Percentiles rank a stretch among this genome's conserved stretches.
phyloP scores from a whole-genome alignment of 1,139 yeast species.

The Suhomyces bolitotheri region DNA sequence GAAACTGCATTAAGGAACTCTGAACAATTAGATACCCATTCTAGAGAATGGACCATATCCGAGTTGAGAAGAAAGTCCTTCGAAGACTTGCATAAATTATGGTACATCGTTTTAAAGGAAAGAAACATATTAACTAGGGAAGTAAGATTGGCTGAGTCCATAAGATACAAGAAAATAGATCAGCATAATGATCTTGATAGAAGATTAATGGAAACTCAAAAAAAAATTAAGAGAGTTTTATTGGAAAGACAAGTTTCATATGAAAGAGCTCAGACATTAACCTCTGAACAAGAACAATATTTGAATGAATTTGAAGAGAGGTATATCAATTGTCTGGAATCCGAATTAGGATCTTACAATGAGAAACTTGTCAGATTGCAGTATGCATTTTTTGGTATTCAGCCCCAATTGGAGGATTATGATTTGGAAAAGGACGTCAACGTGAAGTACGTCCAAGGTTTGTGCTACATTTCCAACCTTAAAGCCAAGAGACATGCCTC shows the following conservation, averaged over 20 bases:
- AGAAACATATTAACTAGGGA: slow-evolving; percentile 81
- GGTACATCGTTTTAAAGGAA: slow-evolving; percentile 87
- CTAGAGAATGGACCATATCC: slow-evolving; percentile 84
- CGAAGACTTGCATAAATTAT: slow-evolving; percentile 85
- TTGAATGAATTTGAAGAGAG: slow-evolving; percentile 56
- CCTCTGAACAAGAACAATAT: slow-evolving; percentile 47
- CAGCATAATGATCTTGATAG: slow-evolving; percentile 35
- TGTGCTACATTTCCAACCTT: slow-evolving; percentile 64
- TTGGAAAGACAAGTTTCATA: slow-evolving; percentile 81
- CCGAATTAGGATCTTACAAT: slow-evolving; percentile 60
- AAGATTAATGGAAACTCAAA: slow-evolving; percentile 41
- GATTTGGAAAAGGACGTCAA: slow-evolving; percentile 53
- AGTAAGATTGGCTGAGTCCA: slow-evolving; percentile 44
- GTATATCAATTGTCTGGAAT: slow-evolving; percentile 58
- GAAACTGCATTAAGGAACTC: slow-evolving; percentile 59
- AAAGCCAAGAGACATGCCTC: slow-evolving; percentile 46
- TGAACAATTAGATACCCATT: slow-evolving; percentile 55
- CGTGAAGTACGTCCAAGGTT: slow-evolving; percentile 60
- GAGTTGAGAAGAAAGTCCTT: slow-evolving; percentile 90
- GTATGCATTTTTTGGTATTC: slow-evolving; percentile 77
- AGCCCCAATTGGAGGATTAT: slow-evolving; percentile 47
- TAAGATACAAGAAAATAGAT: slow-evolving; percentile 29
- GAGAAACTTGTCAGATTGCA: slow-evolving; percentile 77
- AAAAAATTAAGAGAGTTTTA: slow-evolving; percentile 77
- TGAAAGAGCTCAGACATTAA: slow-evolving; percentile 57